Evolutionary conservation across 495 filamentous ascomycete genomes (phyloP).

Genomic region (Xylaria curta): DNA sequence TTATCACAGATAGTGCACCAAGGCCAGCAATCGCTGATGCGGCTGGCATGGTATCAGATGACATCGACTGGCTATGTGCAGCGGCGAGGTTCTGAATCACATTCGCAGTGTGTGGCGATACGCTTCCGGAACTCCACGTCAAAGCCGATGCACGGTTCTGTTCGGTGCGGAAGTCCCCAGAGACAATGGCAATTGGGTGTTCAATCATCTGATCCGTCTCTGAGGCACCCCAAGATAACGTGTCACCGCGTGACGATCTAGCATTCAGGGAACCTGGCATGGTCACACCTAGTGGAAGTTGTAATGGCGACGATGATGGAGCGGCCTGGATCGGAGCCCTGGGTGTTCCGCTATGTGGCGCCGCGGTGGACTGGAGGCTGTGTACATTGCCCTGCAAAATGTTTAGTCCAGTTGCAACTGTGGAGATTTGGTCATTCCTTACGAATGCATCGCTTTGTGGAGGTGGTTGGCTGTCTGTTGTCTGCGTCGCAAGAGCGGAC

Average conservation of each 20-base stretch:
- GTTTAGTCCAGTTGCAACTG: neutral
- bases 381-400: neutral
- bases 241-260: neutral
- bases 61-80: neutral
- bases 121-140: neutral
- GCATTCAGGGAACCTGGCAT: neutral
- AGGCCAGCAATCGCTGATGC: neutral
- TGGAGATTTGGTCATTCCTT: neutral
- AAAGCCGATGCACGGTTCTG: neutral
- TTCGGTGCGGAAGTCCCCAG: neutral
- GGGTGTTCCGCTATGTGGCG: neutral
- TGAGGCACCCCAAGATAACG: neutral
- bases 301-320: neutral
- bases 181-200: neutral
- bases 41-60: neutral
- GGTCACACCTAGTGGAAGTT: neutral
- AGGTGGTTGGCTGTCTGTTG: neutral
- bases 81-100: neutral
- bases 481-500: neutral
- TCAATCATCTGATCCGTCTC: neutral
- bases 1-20: neutral
- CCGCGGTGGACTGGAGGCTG: neutral
- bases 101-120: neutral
- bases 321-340: neutral
- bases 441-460: constrained; percentile 5